phyloP scores from a whole-genome alignment of 768 basidiomycete genomes.

The Cystofilobasidium ferigula region DNA sequence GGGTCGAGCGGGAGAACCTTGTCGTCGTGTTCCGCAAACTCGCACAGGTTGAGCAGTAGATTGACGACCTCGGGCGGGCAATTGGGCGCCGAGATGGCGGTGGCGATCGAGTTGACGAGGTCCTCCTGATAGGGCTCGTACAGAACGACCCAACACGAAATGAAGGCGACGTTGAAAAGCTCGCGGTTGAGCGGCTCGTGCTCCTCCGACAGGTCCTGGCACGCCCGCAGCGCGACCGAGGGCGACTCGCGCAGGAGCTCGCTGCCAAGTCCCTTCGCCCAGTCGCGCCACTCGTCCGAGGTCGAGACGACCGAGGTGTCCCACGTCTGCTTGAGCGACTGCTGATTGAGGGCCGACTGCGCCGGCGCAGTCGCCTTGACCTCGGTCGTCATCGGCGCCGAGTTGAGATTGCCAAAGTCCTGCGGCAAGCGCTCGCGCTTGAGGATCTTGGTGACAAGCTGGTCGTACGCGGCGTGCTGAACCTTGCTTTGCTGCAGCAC shows the following conservation, averaged over 20 bases:
- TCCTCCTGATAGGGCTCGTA: constrained; percentile 97
- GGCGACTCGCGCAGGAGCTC: constrained; percentile 98
- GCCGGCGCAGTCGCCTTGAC: constrained; percentile 30
- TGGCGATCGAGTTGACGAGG: constrained; percentile 77
- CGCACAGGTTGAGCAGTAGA: constrained; percentile 79
- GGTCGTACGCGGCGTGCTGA: constrained; percentile 72
- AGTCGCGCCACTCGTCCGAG: constrained; percentile 74
- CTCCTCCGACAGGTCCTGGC: constrained; percentile 83
- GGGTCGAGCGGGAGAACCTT: constrained; percentile 88
- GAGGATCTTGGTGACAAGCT: constrained; percentile 72
- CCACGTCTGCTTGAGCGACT: constrained; percentile 94
- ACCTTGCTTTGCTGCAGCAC: constrained; percentile 68
- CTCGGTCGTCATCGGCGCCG: constrained; percentile 41
- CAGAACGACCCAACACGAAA: constrained; percentile 92
- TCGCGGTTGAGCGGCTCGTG: constrained; percentile 85
- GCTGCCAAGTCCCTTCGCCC: constrained; percentile 84
- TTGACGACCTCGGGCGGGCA: constrained; percentile 84
- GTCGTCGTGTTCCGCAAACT: constrained; percentile 99
- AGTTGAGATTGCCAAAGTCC: constrained; percentile 55
- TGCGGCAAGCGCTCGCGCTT: constrained; percentile 85
- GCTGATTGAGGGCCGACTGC: constrained; percentile 57
- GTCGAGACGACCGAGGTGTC: constrained; percentile 66
- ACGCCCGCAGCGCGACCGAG: constrained; percentile 92
- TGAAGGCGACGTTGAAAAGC: constrained; percentile 93
- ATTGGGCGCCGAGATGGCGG: constrained; percentile 59